Evolutionary conservation across 1,139 yeast species (phyloP), one percentile per base, ranked within the genome.

Genomic region (Geotrichum klebahnii): DNA sequence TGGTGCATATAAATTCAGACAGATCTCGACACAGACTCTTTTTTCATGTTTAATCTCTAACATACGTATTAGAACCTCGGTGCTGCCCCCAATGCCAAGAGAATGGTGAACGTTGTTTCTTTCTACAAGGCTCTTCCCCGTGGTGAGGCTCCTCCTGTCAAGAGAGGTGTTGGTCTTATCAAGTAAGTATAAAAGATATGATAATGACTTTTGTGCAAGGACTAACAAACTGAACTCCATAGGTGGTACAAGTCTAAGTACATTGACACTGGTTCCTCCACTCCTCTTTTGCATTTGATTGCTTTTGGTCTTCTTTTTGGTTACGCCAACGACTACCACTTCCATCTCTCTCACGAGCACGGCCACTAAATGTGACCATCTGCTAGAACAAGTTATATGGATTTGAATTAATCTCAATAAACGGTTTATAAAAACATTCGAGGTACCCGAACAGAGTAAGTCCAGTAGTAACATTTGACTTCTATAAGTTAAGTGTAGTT

Each of bases 61-160:
- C 22, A n/a, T 8, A 16, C 19, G 19, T 10, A 12, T 20, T 70
- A 84, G 86, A 89, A 88, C 84, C 77, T 92, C 64, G 96, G 96
- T 54, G 79, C 95, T 60, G 87, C 89, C 74, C 96, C 97, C 65
- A 85, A 90, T 66, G 97, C 97, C 63, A 88, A 88, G 80, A 88
- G 96, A 77, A 88, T 92, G 85, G 84, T 87, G 62, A 87, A 87
- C 70, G 96, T 92, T 64, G 97, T 92, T 63, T 78, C 87, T 59
- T 89, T 92, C 80, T 92, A 92, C 84, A 86, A 90, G 77, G 83
- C 89, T 64, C 81, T 92, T 66, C 98, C 98, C 67, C 90, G 89
- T 71, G 98, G 98, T 46, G 76, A 44, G 28, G 59, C 86, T 57
- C 94, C 95, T 56, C 82, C 90, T 58, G 75, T 81, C 58, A 74